Evolutionary conservation across 78 protist genomes (phyloP).

Genomic region (Cyanophora paradoxa): DNA sequence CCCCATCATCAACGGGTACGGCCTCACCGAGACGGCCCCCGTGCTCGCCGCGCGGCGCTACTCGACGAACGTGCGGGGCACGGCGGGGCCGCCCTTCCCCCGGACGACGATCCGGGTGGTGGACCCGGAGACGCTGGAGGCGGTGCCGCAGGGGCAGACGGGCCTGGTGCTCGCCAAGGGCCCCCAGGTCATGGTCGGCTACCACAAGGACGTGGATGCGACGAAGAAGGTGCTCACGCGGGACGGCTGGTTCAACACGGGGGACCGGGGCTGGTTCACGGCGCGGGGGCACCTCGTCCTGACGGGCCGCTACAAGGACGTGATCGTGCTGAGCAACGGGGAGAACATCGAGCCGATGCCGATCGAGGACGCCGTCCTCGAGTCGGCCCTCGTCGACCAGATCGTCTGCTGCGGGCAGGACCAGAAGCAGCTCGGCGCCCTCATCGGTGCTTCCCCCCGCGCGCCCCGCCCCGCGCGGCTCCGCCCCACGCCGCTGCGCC

Average conservation of each 20-base stretch:
- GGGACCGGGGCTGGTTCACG: not conserved
- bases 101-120: not conserved
- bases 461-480: too few species aligned
- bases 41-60: not conserved
- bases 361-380: not conserved
- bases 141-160: not conserved
- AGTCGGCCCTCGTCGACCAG: not conserved
- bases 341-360: not conserved
- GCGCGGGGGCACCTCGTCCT: not conserved
- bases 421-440: conserved; percentile 10
- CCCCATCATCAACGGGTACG: not conserved
- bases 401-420: too few species aligned
- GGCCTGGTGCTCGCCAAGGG: too few species aligned
- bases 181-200: not conserved
- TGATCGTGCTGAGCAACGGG: not conserved
- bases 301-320: conserved; percentile 2
- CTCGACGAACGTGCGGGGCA: not conserved
- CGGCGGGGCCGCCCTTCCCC: too few species aligned
- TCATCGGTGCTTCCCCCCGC: too few species aligned
- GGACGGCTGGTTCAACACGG: conserved; percentile 22
- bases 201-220: not conserved
- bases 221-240: not conserved
- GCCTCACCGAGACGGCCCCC: not conserved
- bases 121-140: not conserved
- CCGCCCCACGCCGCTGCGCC: too few species aligned